Evolutionary conservation across 2,329 filamentous ascomycete genomes (phyloP).

Genomic region (Colletotrichum spaethianum): DNA sequence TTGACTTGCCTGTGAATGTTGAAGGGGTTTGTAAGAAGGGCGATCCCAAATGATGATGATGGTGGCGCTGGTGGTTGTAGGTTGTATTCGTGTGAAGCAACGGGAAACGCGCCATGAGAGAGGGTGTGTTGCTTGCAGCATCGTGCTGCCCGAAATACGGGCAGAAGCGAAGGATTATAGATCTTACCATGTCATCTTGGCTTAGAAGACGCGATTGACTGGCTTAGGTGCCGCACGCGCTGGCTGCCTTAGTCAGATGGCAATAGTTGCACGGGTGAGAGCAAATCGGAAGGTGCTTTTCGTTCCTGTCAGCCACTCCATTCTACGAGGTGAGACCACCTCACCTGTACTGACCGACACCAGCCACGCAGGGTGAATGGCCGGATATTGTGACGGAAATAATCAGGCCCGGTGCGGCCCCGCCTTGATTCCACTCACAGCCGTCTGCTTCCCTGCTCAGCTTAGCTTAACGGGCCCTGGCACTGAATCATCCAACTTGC

Average conservation of each 20-base stretch:
- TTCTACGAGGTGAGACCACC: background rate
- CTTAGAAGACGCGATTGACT: background rate
- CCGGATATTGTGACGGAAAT: slow-evolving; percentile 27
- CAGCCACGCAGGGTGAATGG: background rate
- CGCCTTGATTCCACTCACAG: background rate
- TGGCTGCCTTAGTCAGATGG: background rate
- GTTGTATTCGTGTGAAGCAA: no score
- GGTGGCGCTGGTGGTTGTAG: background rate
- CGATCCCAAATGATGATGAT: background rate
- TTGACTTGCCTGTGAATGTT: no score
- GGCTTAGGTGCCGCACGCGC: background rate
- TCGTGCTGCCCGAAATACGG: no score
- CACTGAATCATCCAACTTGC: slow-evolving; percentile 30
- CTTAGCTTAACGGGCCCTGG: background rate
- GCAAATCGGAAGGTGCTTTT: background rate
- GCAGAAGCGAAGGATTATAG: background rate
- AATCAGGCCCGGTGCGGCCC: slow-evolving; percentile 4
- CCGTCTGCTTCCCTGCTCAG: background rate
- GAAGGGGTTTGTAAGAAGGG: background rate
- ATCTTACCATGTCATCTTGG: no score
- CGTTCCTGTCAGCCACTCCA: no score
- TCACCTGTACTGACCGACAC: slow-evolving; percentile 6
- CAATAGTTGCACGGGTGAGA: background rate
- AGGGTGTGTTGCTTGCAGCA: no score
- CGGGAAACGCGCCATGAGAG: no score